Evolutionary conservation across 139 green algal species (phyloP).

Genomic region (Coelastrella sp.): DNA sequence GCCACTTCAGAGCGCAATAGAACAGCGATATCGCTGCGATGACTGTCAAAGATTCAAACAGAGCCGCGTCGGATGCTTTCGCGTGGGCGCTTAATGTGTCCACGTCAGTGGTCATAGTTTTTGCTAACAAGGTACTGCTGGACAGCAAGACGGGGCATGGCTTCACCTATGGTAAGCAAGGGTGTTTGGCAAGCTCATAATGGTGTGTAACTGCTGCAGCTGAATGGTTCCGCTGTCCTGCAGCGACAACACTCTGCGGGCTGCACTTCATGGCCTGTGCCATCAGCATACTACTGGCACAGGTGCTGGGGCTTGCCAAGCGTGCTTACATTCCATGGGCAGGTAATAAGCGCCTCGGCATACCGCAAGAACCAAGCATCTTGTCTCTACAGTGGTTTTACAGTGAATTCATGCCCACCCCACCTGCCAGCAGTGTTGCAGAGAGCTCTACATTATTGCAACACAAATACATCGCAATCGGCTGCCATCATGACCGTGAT

Average conservation of each 20-base stretch:
- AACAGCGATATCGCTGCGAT: neutral
- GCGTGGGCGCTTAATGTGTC: conserved; percentile 46
- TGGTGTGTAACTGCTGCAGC: neutral
- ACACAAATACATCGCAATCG: neutral
- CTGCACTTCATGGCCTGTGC: conserved; percentile 69
- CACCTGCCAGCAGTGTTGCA: conserved; percentile 9
- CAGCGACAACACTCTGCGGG: conserved; percentile 69
- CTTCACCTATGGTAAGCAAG: conserved; percentile 64
- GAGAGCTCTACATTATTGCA: neutral
- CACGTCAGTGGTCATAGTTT: conserved; percentile 69
- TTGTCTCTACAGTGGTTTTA: too few relatives aligned
- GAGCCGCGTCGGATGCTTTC: neutral
- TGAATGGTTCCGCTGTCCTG: neutral
- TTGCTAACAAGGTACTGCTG: conserved; percentile 76
- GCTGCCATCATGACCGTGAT: neutral
- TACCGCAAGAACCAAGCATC: too few relatives aligned
- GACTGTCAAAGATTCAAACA: neutral
- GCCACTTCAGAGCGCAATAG: neutral
- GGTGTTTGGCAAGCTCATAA: neutral
- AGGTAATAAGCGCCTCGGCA: conserved; percentile 30
- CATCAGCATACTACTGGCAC: conserved; percentile 42
- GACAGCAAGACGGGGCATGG: conserved; percentile 58
- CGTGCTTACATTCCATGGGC: conserved; percentile 44
- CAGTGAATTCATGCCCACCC: neutral
- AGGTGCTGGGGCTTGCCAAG: conserved; percentile 51